Evolutionary conservation across 768 basidiomycete genomes (phyloP).

Genomic region (Termitomyces sp.): DNA sequence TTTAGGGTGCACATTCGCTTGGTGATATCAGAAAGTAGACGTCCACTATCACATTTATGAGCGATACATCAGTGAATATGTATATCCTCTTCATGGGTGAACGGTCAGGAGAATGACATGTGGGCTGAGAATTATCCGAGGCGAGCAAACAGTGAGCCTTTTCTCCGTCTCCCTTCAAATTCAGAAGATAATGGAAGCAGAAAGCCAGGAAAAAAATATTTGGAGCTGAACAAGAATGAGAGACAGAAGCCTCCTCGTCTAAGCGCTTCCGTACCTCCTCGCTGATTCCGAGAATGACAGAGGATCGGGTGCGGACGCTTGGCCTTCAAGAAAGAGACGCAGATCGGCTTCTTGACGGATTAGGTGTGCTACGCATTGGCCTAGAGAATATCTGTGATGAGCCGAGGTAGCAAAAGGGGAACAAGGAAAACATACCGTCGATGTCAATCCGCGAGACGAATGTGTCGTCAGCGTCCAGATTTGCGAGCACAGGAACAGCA

Average conservation of each 20-base stretch:
- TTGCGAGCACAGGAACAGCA: slow-evolving; percentile 46
- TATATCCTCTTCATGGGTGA: no score
- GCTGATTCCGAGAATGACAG: slow-evolving; percentile 67
- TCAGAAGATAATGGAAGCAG: background rate
- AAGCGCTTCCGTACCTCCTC: slow-evolving; percentile 59
- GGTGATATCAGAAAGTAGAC: no score
- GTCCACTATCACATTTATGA: background rate
- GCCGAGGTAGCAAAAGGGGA: background rate
- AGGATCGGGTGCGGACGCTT: slow-evolving; percentile 64
- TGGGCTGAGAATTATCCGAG: no score
- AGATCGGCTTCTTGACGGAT: slow-evolving; percentile 75
- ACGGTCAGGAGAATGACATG: background rate
- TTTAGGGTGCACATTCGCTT: no score
- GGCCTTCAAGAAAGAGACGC: slow-evolving; percentile 69
- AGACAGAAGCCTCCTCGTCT: no score
- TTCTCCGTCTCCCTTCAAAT: no score
- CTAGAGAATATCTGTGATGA: slow-evolving; percentile 25
- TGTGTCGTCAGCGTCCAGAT: slow-evolving; percentile 44
- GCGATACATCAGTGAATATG: background rate
- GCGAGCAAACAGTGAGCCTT: no score
- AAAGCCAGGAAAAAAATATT: background rate
- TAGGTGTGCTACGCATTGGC: slow-evolving; percentile 59
- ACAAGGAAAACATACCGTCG: background rate
- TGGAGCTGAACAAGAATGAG: no score
- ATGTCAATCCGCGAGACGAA: slow-evolving; percentile 6